Base-by-base conservation (phyloP, 352 stramenopile species). In the Blastocystis sp. region DNA sequence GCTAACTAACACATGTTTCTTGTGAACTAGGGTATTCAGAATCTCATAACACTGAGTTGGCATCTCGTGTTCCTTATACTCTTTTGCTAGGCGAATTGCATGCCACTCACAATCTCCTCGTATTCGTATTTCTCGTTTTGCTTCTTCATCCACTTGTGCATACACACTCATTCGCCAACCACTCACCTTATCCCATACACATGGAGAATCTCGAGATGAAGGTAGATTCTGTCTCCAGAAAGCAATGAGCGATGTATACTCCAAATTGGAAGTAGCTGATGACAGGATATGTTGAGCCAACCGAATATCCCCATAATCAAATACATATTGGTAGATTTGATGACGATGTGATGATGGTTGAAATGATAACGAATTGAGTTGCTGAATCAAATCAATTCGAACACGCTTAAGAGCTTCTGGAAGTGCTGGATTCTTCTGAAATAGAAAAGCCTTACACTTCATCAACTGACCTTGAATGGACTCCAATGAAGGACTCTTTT, bases 81-180 rank as follows among this genome's bases (percentile, higher is more conserved):
- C 9, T 43, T 74, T 46, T n/a, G 42, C 14, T 43, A 74, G 32
- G 1, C 9, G n/a, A 37, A 74, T 37, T 43, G 29, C 63, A 12
- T 51, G 42, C 63, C 63, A 74, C 32, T 74, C 63, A 19, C 35
- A 24, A 46, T 74, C 63, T 37, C 63, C 63, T 19, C 63, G 63
- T 12, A 74, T 46, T 14, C 54, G 9, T 9, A 21, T 46, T 2
- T 74, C 27, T 46, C 49, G n/a, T 11, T 51, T 52, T 6, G 27
- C 21, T 43, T 29, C 35, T 21, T 16, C 14, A 21, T 74, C 63
- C 27, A 74, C 16, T 43, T 74, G 35, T 21, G 63, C 27, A 46
- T 52, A 74, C 29, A 46, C 63, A 12, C 3, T 9, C 5, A 52
- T 43, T 19, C 63, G 24, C 63, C 63, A 74, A 12, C 27, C 12